Percentiles rank a stretch among this genome's conserved stretches.
These are phyloP conservation scores for Citrus mangshanensis DNA, from an alignment of 345 rosid species.

Conservation along the genomic window DNA sequence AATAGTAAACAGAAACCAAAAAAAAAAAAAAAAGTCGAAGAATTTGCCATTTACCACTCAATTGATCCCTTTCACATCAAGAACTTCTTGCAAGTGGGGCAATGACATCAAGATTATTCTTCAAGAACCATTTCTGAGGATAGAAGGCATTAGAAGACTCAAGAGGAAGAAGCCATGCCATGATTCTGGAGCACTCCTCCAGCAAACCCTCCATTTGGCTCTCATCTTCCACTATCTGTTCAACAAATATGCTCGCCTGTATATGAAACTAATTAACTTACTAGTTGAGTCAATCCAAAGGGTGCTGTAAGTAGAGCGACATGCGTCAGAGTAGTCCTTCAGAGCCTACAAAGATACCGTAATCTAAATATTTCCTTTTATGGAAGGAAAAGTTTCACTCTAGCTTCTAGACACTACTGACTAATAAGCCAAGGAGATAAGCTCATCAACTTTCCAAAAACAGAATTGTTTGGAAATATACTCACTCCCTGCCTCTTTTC, in stretches of 20 bases:
- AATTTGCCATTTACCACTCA: slow-evolving; percentile 16
- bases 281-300: slow-evolving; percentile 1
- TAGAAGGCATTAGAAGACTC: slow-evolving; percentile 32
- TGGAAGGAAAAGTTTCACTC: background rate
- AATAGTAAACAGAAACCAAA: background rate
- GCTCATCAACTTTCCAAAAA: background rate
- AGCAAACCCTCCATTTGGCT: slow-evolving; percentile 64
- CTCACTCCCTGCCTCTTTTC: background rate
- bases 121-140: slow-evolving; percentile 42
- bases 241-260: slow-evolving; percentile 49
- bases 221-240: slow-evolving; percentile 71
- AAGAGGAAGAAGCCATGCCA: slow-evolving; percentile 46
- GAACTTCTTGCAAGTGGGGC: slow-evolving; percentile 28
- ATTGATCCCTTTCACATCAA: slow-evolving; percentile 7
- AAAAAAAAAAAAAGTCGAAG: background rate
- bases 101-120: slow-evolving; percentile 39
- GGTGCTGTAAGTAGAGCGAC: background rate
- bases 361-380: background rate
- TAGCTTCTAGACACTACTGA: background rate
- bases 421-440: background rate
- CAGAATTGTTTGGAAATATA: background rate
- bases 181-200: slow-evolving; percentile 44
- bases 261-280: slow-evolving; percentile 7
- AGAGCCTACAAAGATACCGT: background rate
- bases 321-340: background rate